Percentiles rank a stretch among this genome's conserved stretches.
phyloP scores from a whole-genome alignment of 2,329 filamentous ascomycete genomes.

The Lachnellula subtilissima region DNA sequence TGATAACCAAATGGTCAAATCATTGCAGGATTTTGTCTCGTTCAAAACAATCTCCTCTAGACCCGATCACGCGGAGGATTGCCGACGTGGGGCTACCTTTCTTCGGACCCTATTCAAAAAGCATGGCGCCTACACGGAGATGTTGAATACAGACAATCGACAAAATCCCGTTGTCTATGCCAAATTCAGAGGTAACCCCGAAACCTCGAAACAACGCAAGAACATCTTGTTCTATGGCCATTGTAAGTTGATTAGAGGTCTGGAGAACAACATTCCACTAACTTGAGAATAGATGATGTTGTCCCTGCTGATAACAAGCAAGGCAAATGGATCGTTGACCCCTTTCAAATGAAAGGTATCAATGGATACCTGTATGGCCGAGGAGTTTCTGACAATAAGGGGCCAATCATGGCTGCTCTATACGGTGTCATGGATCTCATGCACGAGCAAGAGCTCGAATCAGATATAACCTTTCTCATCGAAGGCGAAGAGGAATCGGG shows the following conservation, averaged over 20 bases:
- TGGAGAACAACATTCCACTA: neutral
- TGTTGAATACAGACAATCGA: slow-evolving; percentile 74
- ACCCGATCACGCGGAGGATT: slow-evolving; percentile 83
- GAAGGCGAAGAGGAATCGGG: slow-evolving; percentile 97
- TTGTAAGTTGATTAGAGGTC: slow-evolving; percentile 37
- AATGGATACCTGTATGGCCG: slow-evolving; percentile 93
- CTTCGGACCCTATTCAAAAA: slow-evolving; percentile 87
- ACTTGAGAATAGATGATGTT: slow-evolving; percentile 60
- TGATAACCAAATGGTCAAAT: slow-evolving; percentile 60
- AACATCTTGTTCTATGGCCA: slow-evolving; percentile 96
- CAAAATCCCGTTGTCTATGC: slow-evolving; percentile 91
- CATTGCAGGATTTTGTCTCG: slow-evolving; percentile 78
- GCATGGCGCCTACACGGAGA: slow-evolving; percentile 81
- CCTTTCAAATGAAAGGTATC: slow-evolving; percentile 82
- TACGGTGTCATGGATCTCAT: slow-evolving; percentile 89
- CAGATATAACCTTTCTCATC: slow-evolving; percentile 89
- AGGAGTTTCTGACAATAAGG: slow-evolving; percentile 97
- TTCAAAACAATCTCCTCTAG: slow-evolving; percentile 90
- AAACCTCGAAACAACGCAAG: slow-evolving; percentile 63
- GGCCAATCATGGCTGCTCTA: slow-evolving; percentile 86
- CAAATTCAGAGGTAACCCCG: slow-evolving; percentile 73
- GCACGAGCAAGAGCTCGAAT: slow-evolving; percentile 75
- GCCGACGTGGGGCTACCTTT: slow-evolving; percentile 86
- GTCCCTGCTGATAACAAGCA: slow-evolving; percentile 82
- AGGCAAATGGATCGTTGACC: slow-evolving; percentile 80